Conservation (phyloP, 768 basidiomycete genomes). For the Lyophyllum decastes region DNA sequence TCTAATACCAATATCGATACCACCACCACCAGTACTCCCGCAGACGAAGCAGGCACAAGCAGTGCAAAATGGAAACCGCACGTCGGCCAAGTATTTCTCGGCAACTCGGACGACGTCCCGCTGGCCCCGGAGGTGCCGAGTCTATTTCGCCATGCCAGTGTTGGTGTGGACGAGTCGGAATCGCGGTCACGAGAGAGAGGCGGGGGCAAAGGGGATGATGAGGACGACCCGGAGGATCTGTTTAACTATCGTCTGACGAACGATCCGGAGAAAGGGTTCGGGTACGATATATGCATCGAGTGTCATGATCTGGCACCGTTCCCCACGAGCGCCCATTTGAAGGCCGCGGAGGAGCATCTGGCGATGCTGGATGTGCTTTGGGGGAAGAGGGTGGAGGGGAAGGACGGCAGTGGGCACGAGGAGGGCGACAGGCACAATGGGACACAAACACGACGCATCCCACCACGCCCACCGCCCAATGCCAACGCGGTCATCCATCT, state of each 20-base stretch:
- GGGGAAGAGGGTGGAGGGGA: slow-evolving; percentile 43
- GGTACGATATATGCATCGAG: slow-evolving; percentile 87
- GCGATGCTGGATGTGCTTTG: slow-evolving; percentile 66
- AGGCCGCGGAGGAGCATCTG: slow-evolving; percentile 78
- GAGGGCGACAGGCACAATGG: slow-evolving; percentile 14
- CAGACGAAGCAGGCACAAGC: too few species aligned
- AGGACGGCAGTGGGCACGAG: slow-evolving; percentile 16
- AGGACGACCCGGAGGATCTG: slow-evolving; percentile 33
- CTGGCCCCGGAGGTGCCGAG: slow-evolving; percentile 31
- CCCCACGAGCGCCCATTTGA: slow-evolving; percentile 64
- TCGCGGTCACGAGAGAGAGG: too few species aligned
- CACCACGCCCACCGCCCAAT: slow-evolving; percentile 68
- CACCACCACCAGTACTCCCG: background rate
- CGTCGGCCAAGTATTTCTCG: slow-evolving; percentile 74
- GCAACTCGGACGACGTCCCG: slow-evolving; percentile 84
- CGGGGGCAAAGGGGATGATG: background rate
- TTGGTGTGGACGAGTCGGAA: slow-evolving; percentile 8
- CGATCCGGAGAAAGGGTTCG: slow-evolving; percentile 51
- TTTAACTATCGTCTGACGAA: slow-evolving; percentile 45
- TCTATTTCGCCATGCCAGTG: slow-evolving; percentile 24
- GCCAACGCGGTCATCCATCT: slow-evolving; percentile 73
- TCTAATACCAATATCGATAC: background rate
- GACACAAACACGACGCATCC: slow-evolving; percentile 26
- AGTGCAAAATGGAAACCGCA: slow-evolving; percentile 50
- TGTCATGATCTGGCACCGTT: slow-evolving; percentile 82